Evolutionary conservation across 2,329 filamentous ascomycete species (phyloP).

Genomic region (Cladophialophora carrionii): DNA sequence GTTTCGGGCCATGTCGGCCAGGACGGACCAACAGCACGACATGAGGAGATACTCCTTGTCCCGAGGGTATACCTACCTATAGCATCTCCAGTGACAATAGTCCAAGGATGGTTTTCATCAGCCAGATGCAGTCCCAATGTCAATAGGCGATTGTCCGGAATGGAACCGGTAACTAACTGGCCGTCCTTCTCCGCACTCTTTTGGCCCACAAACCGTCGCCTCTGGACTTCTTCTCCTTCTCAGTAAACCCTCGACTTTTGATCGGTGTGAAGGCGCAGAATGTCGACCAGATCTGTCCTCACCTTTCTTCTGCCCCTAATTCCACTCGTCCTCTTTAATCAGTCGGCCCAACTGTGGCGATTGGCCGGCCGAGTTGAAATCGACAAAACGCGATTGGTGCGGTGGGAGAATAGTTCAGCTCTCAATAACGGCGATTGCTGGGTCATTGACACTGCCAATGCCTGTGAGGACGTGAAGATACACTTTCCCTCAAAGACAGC

Average conservation of each 20-base stretch:
- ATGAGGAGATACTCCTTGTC: neutral
- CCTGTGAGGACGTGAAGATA: constrained; percentile 35
- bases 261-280: neutral
- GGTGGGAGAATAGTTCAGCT: constrained; percentile 29
- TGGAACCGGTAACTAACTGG: neutral
- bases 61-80: neutral
- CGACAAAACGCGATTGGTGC: constrained; percentile 28
- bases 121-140: neutral
- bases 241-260: neutral
- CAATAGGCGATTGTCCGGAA: constrained; percentile 13
- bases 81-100: neutral
- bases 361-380: constrained; percentile 26
- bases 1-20: neutral
- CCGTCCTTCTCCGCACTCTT: constrained; percentile 11
- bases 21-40: neutral
- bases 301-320: constrained; percentile 22
- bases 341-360: constrained; percentile 16
- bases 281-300: constrained; percentile 13
- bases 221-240: neutral
- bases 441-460: constrained; percentile 24
- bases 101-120: neutral
- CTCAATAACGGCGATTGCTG: constrained; percentile 29
- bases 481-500: constrained; percentile 31
- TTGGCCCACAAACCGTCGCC: neutral
- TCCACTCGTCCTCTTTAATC: constrained; percentile 23